Evolutionary conservation across 768 basidiomycete genomes (phyloP).

Genomic region (Xerocomellus intermedius): DNA sequence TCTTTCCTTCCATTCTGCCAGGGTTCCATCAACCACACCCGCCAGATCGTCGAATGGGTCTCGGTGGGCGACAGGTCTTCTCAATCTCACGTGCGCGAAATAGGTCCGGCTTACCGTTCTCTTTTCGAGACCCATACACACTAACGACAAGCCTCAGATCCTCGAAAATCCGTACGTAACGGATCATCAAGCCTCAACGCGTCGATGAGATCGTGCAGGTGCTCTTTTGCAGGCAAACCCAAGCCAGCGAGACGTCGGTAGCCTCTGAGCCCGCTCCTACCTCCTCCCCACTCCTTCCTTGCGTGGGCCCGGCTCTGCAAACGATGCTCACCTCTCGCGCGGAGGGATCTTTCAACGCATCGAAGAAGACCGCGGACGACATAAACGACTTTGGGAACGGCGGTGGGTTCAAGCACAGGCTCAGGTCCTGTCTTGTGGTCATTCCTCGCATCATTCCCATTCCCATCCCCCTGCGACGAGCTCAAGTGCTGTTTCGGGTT

Average conservation of each 20-base stretch:
- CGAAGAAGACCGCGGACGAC: slow-evolving; percentile 89
- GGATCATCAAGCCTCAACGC: slow-evolving; percentile 75
- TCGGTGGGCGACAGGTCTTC: too few relatives aligned
- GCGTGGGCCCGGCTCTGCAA: background rate
- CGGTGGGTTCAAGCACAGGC: slow-evolving; percentile 5
- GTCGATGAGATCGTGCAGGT: slow-evolving; percentile 66
- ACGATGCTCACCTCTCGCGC: slow-evolving; percentile 43
- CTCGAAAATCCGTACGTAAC: slow-evolving; percentile 85
- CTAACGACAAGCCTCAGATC: slow-evolving; percentile 42
- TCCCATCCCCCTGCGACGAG: background rate
- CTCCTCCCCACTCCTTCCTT: slow-evolving; percentile 10
- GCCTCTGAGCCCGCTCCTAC: slow-evolving; percentile 21
- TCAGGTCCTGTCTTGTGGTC: background rate
- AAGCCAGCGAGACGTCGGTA: slow-evolving; percentile 11
- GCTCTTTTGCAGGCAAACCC: slow-evolving; percentile 47
- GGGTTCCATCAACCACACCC: too few relatives aligned
- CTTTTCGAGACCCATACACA: too few relatives aligned
- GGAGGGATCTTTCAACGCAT: slow-evolving; percentile 82
- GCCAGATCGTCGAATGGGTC: too few relatives aligned
- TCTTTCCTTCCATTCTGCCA: too few relatives aligned
- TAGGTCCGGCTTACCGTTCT: too few relatives aligned
- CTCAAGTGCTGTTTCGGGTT: too few relatives aligned
- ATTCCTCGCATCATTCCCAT: background rate
- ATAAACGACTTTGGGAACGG: slow-evolving; percentile 45
- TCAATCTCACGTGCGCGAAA: too few relatives aligned